Conservation (phyloP, 495 filamentous ascomycete genomes). For the Glonium stellatum region DNA sequence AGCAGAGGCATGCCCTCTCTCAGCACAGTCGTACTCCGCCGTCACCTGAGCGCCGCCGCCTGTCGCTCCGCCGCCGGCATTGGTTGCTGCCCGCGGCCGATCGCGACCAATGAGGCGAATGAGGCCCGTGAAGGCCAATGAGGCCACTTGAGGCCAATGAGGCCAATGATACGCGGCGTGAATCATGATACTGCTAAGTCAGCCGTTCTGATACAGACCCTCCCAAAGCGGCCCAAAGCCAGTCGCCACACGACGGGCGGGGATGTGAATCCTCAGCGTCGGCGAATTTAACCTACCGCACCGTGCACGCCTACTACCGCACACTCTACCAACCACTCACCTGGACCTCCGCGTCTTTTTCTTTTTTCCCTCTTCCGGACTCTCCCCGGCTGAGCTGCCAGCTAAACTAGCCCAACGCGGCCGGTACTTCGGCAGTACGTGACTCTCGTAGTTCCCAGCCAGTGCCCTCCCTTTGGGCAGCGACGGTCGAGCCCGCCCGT, state of each 20-base stretch:
- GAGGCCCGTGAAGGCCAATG: too few relatives aligned
- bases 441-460: conserved; percentile 4
- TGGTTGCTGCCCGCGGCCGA: too few relatives aligned
- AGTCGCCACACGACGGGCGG: neutral
- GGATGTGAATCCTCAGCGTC: neutral
- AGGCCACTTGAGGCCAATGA: too few relatives aligned
- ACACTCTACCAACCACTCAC: neutral
- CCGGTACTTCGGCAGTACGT: conserved; percentile 15
- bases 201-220: conserved; percentile 12
- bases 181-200: conserved; percentile 11
- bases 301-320: too few relatives aligned
- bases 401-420: conserved; percentile 5
- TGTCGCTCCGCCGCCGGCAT: conserved; percentile 2
- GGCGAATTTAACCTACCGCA: neutral
- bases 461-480: neutral
- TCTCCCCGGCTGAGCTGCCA: neutral
- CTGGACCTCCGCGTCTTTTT: neutral
- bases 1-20: neutral
- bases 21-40: neutral
- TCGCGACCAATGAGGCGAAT: too few relatives aligned
- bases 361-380: conserved; percentile 4
- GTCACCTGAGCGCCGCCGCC: conserved; percentile 4
- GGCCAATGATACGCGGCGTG: neutral
- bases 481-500: neutral
- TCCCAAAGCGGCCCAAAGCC: neutral